These are phyloP conservation scores for Rhynchospora breviuscula DNA, from an alignment of 176 grass and related monocot species.

Conservation along the genomic window DNA sequence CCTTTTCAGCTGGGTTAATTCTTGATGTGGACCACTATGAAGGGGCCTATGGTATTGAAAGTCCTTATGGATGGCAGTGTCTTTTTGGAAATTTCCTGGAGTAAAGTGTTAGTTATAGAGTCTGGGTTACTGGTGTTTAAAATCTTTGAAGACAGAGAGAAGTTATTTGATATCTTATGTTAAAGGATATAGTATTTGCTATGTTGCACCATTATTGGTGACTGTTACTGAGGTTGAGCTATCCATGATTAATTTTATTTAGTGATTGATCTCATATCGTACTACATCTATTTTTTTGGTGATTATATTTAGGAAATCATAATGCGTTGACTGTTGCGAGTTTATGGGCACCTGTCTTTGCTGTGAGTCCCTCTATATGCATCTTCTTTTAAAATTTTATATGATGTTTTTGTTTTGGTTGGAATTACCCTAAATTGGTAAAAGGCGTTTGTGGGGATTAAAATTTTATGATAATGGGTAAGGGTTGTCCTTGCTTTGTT, in stretches of 20 bases:
- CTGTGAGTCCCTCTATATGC: conserved; percentile 51
- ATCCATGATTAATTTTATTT: not conserved
- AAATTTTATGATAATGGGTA: not conserved
- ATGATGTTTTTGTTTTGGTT: not conserved
- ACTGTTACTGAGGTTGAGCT: not conserved
- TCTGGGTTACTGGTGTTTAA: not conserved
- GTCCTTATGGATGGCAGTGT: not conserved
- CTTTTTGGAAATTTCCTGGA: not conserved
- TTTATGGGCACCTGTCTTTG: conserved; percentile 84
- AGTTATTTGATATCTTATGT: not conserved
- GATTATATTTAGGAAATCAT: conserved; percentile 60
- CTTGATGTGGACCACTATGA: not conserved
- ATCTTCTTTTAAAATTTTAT: not conserved
- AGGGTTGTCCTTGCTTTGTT: not conserved
- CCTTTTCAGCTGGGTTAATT: not conserved
- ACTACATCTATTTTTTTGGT: not conserved
- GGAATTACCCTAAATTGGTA: not conserved
- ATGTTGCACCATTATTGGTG: not conserved
- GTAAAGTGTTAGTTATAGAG: not conserved
- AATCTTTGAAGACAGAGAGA: not conserved
- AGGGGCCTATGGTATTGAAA: not conserved
- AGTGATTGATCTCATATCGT: not conserved
- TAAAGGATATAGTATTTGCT: not conserved
- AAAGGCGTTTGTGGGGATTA: not conserved
- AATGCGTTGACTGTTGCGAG: conserved; percentile 94